Evolutionary conservation across 306 rosid species (phyloP).

Genomic region (Lithocarpus polystachyus): DNA sequence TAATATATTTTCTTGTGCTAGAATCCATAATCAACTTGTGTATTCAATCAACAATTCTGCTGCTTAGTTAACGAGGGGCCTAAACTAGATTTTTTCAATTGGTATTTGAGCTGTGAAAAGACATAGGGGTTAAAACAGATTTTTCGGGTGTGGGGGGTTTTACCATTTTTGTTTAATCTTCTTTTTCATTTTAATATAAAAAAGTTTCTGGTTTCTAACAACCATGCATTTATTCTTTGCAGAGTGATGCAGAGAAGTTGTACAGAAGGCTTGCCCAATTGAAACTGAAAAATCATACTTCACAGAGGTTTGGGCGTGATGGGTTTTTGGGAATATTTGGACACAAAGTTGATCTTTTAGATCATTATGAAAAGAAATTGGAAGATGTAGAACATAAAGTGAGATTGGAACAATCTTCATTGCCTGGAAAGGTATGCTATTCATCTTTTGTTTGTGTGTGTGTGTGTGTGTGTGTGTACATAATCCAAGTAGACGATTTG

Average conservation of each 20-base stretch:
- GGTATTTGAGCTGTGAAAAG: too few relatives aligned
- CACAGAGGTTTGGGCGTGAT: slow-evolving; percentile 42
- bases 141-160: not conserved
- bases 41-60: too few relatives aligned
- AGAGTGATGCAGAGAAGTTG: slow-evolving; percentile 67
- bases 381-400: slow-evolving; percentile 58
- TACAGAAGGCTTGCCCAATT: slow-evolving; percentile 49
- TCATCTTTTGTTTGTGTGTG: not conserved
- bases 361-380: slow-evolving; percentile 59
- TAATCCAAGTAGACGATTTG: not conserved
- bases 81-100: too few relatives aligned
- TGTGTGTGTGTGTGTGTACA: too few relatives aligned
- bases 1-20: too few relatives aligned
- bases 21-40: too few relatives aligned
- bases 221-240: slow-evolving; percentile 22
- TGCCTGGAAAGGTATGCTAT: slow-evolving; percentile 52
- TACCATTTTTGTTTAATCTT: not conserved
- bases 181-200: slow-evolving; percentile 4
- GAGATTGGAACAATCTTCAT: slow-evolving; percentile 63
- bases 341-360: slow-evolving; percentile 42
- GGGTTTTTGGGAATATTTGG: slow-evolving; percentile 70
- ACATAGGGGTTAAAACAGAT: too few relatives aligned
- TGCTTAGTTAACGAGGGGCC: too few relatives aligned
- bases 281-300: slow-evolving; percentile 29
- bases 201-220: not conserved